A percentile compares a stretch with the other conserved stretches of the same genome.
Conservation (phyloP, 306 rosid species). For the Ormosia emarginata region DNA sequence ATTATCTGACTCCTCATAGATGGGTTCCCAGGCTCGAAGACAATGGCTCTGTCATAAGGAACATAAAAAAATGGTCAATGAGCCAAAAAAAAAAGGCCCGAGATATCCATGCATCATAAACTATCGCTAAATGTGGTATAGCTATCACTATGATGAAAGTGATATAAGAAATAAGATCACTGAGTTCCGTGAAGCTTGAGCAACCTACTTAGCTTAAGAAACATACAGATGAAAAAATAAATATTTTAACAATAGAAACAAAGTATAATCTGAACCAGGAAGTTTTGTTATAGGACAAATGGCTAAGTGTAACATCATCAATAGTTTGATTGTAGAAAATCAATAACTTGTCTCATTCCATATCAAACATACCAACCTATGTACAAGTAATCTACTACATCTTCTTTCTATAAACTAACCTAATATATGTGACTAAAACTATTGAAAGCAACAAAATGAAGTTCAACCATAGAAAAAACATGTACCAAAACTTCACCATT, state of each 20-base stretch:
- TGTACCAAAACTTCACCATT: too few species aligned
- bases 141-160: neutral
- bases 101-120: too few species aligned
- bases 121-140: neutral
- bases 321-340: neutral
- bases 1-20: too few species aligned
- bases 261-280: neutral
- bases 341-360: neutral
- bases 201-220: conserved; percentile 3
- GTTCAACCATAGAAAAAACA: too few species aligned
- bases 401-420: neutral
- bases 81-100: too few species aligned
- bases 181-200: neutral
- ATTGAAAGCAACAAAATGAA: neutral
- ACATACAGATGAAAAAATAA: neutral
- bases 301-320: conserved; percentile 6
- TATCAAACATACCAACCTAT: neutral
- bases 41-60: too few species aligned
- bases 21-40: too few species aligned
- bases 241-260: neutral
- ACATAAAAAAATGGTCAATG: too few species aligned
- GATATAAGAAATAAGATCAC: conserved; percentile 4
- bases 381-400: neutral
- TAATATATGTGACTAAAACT: neutral
- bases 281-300: neutral